A percentile compares a stretch with the other conserved stretches of the same genome.
phyloP scores from a whole-genome alignment of 331 rosid genomes.

The Stylosanthes scabra region DNA sequence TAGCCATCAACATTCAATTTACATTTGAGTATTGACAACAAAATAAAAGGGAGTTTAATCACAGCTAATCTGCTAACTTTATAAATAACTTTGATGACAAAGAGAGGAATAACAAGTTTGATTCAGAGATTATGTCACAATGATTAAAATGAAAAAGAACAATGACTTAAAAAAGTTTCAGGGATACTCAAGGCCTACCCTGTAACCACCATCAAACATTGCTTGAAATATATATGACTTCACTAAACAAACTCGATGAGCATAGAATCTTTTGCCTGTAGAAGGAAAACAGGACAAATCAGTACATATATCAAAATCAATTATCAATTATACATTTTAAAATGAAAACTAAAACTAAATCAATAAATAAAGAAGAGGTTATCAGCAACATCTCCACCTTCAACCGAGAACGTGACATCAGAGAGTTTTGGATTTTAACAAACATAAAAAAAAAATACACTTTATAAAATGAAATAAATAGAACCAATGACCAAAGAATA shows the following conservation, averaged over 20 bases:
- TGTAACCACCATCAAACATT: conserved; percentile 95
- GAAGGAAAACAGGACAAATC: conserved; percentile 20
- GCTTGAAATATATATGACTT: conserved; percentile 91
- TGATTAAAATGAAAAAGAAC: neutral
- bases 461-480: too few relatives aligned
- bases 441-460: too few relatives aligned
- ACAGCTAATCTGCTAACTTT: neutral
- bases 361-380: neutral
- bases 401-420: conserved; percentile 89
- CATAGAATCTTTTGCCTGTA: conserved; percentile 81
- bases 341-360: neutral
- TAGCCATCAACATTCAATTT: neutral
- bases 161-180: neutral
- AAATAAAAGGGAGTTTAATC: neutral
- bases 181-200: conserved; percentile 59
- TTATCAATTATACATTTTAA: conserved; percentile 1
- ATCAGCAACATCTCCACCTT: conserved; percentile 55
- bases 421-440: conserved; percentile 78
- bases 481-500: conserved; percentile 1
- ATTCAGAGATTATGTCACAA: neutral
- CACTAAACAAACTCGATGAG: conserved; percentile 79
- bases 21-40: neutral
- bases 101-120: neutral
- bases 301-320: conserved; percentile 9
- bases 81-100: neutral